Percentiles rank a stretch among this genome's conserved stretches.
Evolutionary conservation across 2,329 filamentous ascomycete genomes (phyloP).

Genomic region (Sporothrix globosa): DNA sequence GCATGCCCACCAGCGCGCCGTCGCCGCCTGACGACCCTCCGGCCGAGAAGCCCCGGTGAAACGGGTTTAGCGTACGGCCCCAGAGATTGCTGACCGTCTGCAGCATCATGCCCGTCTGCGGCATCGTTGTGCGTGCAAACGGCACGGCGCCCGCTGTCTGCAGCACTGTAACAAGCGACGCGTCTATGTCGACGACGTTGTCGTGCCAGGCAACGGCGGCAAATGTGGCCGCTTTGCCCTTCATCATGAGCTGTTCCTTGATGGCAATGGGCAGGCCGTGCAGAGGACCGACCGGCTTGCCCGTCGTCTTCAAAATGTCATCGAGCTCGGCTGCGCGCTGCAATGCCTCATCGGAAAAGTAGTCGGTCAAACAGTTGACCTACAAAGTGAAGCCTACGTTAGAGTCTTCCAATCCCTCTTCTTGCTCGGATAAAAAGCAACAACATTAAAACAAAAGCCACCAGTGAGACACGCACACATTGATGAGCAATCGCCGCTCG

Average conservation of each 20-base stretch:
- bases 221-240: slow-evolving; percentile 30
- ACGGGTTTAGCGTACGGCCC: slow-evolving; percentile 44
- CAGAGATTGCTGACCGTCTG: slow-evolving; percentile 46
- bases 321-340: slow-evolving; percentile 43
- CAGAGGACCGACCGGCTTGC: slow-evolving; percentile 44
- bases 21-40: slow-evolving; percentile 48
- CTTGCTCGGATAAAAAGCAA: no score
- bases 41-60: slow-evolving; percentile 42
- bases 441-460: no score
- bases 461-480: neutral
- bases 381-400: neutral
- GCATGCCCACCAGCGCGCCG: slow-evolving; percentile 43
- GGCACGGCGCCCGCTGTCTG: slow-evolving; percentile 39
- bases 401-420: no score
- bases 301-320: slow-evolving; percentile 40
- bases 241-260: slow-evolving; percentile 40
- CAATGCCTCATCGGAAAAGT: slow-evolving; percentile 45
- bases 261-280: slow-evolving; percentile 54
- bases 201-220: slow-evolving; percentile 28
- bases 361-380: slow-evolving; percentile 51
- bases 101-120: slow-evolving; percentile 39
- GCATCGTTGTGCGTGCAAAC: slow-evolving; percentile 37
- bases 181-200: slow-evolving; percentile 33
- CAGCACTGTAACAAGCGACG: slow-evolving; percentile 38
- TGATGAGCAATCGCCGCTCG: slow-evolving; percentile 32